Evolutionary conservation across 2,329 filamentous ascomycete species (phyloP), one percentile per base, ranked within the genome.

Genomic region (Colletotrichum horii): DNA sequence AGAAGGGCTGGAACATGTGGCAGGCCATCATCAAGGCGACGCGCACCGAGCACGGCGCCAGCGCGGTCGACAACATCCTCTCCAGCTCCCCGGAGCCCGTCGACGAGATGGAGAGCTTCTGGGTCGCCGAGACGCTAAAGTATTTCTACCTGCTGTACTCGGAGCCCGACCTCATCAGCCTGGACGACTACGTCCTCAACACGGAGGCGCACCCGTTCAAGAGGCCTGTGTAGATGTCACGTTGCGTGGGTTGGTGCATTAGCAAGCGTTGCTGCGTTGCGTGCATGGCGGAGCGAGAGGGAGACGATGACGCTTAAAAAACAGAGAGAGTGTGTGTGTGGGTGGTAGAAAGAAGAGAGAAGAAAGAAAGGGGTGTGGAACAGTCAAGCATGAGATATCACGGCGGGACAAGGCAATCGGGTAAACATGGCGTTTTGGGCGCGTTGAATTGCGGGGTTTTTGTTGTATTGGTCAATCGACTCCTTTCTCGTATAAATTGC

Each of bases 1-100:
- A 97, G 32, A 93, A 94, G 78, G 96, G 95, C 19, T 98, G 96
- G 96, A 87, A 88, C 66, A 97, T 98, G 95, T 98, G 95, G 82
- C 86, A 92, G 77, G 88, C 93, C 24, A 92, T 97, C 66, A 88
- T 94, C 71, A 89, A 89, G 38, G 88, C 91, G 36, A 96, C 95
- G 3, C 86, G 88, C 48, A 93, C 94, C 0, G 85, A 91, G 15
- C 89, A 90, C 65, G 95, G 92, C 11, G 92, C 95, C 84, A 93
- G 91, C 14, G 94, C 94, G 48, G 91, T 97, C 70, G 84, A 88
- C 64, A 91, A 95, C 80, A 93, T 96, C 15, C 84, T 89, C 28
- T 72, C 77, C 8, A 74, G 83, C 2, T 82, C 88, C 22, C 84
- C 88, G 1, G 80, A 80, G 12, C 85, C 88, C 70, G 82, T 84